phyloP scores from a whole-genome alignment of 305 asterid species.

The Fraxinus greggii region DNA sequence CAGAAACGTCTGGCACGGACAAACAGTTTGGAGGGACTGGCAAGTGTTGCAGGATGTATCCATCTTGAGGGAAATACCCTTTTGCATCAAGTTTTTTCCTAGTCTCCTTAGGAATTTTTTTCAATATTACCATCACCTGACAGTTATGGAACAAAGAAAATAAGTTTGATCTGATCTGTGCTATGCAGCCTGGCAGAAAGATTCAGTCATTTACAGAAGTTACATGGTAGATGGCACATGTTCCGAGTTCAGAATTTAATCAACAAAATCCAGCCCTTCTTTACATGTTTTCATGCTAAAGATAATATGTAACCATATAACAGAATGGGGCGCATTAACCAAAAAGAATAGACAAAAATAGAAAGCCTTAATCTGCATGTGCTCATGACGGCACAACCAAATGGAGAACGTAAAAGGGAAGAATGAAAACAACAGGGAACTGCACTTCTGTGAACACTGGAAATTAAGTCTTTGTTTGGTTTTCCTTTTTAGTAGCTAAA shows the following conservation, averaged over 20 bases:
- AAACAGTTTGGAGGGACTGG: conserved; percentile 99
- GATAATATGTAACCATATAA: conserved; percentile 8
- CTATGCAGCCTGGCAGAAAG: not conserved
- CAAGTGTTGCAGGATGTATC: conserved; percentile 69
- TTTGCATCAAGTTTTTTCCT: conserved; percentile 59
- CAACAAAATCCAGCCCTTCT: conserved; percentile 12
- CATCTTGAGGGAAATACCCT: conserved; percentile 84
- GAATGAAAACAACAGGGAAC: not conserved
- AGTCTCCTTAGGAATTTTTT: conserved; percentile 62
- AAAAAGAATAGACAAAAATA: not conserved
- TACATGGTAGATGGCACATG: conserved; percentile 12
- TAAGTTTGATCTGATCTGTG: conserved; percentile 21
- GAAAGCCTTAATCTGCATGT: conserved; percentile 17
- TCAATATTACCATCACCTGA: conserved; percentile 70
- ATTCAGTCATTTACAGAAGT: conserved; percentile 11
- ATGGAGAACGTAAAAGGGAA: conserved; percentile 7
- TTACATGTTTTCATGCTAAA: conserved; percentile 10
- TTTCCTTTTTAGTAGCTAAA: not conserved
- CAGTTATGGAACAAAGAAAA: conserved; percentile 23
- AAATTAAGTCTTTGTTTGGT: not conserved
- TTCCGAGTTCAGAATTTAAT: conserved; percentile 5
- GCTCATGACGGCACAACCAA: conserved; percentile 7
- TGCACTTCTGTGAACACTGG: not conserved
- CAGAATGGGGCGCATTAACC: not conserved
- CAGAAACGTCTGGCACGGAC: conserved; percentile 92